These are phyloP conservation scores for Lipomyces orientalis DNA, from an alignment of 805 yeast species.

Conservation along the genomic window DNA sequence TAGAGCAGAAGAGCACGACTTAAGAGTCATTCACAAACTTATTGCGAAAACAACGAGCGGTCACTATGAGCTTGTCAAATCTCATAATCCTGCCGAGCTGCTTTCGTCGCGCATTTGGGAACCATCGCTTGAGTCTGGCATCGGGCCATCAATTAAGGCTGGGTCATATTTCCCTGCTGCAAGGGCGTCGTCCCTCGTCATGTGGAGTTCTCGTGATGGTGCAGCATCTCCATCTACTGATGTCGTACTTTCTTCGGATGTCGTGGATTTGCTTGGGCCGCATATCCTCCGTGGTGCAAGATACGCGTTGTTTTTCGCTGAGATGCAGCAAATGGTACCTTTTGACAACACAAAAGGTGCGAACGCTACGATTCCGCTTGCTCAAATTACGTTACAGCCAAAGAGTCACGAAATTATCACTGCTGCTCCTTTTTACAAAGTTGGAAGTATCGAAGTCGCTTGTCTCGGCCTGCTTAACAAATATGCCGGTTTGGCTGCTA, in stretches of 20 bases:
- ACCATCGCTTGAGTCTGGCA: conserved; percentile 4
- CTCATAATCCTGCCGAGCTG: conserved; percentile 2
- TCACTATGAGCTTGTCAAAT: conserved; percentile 9
- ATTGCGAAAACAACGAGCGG: conserved; percentile 6
- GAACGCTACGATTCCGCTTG: neutral
- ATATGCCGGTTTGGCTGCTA: conserved; percentile 13
- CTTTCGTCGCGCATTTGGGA: conserved; percentile 11
- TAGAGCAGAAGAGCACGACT: conserved; percentile 13
- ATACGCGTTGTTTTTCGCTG: neutral
- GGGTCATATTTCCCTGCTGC: conserved; percentile 11
- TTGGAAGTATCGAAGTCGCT: neutral
- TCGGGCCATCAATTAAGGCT: conserved; percentile 13
- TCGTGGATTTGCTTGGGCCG: conserved; percentile 2
- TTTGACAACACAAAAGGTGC: neutral
- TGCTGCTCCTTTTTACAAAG: conserved; percentile 1
- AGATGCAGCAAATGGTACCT: neutral
- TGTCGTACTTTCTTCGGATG: neutral
- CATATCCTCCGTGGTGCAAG: neutral
- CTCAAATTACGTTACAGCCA: neutral
- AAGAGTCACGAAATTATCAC: conserved; percentile 4
- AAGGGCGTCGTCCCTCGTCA: neutral
- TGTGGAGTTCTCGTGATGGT: conserved; percentile 15
- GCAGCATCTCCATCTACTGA: neutral
- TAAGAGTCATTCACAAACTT: conserved; percentile 9
- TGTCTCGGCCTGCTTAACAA: conserved; percentile 9